Base-by-base conservation (phyloP, 306 rosid genomes). In the Sindora glabra region DNA sequence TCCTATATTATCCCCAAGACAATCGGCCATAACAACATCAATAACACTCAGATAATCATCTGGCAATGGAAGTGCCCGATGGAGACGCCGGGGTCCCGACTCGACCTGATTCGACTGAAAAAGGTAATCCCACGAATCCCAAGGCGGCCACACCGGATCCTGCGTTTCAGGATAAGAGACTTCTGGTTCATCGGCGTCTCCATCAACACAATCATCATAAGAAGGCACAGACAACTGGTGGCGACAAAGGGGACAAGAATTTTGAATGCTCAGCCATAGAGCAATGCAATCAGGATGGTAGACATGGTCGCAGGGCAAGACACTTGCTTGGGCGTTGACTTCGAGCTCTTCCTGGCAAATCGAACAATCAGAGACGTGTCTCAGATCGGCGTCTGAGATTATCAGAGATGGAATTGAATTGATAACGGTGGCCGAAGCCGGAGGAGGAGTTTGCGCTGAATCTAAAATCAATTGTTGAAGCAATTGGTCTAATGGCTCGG, bases 191-290 rank as follows among this genome's bases (percentile, higher is more conserved):
- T n/a, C n/a, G n/a, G n/a, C n/a, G n/a, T n/a, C n/a, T n/a, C n/a
- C n/a, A n/a, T n/a, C n/a, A n/a, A n/a, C n/a, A n/a, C n/a, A n/a
- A n/a, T n/a, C n/a, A n/a, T n/a, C n/a, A n/a, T n/a, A n/a, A n/a
- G 16, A 34, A 2, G 60, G 15, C 5, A 15, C 59, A 0, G 65
- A 74, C 47, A 81, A 19, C 74, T 68, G 73, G 2, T 68, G 56
- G 27, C 84, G 79, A 54, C 87, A 82, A 18, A 82, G 77, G 0
- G 87, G 87, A 23, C 87, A 82, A 19, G 84, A 71, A 41, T 78
- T 82, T 65, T 82, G 87, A 33, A 78, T 79, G 56, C 74, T 65
- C 15, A 82, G 79, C 87, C 87, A 82, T 6, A 81, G 81, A 15
- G 71, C 77, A 33, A 82, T 82, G 30, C 87, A 82, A 0, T 72